Evolutionary conservation across 352 stramenopile genomes (phyloP).

Genomic region (Phytophthora niederhauseri): DNA sequence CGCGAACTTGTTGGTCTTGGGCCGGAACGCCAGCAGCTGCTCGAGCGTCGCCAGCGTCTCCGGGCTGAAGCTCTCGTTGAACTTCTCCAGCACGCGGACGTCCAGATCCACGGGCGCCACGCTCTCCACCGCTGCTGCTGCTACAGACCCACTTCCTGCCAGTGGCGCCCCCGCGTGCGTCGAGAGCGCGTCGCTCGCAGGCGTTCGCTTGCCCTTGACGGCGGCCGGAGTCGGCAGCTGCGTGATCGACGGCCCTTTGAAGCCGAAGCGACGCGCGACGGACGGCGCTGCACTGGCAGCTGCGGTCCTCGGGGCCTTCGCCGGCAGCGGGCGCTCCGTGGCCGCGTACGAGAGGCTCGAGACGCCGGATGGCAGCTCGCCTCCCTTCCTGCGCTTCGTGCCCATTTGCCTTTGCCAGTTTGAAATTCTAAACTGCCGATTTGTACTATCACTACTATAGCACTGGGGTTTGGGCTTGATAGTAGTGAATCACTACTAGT

Average conservation of each 20-base stretch:
- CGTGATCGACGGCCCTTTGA: conserved; percentile 42
- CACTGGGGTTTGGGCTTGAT: too few relatives aligned
- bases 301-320: conserved; percentile 27
- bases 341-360: conserved; percentile 28
- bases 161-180: too few relatives aligned
- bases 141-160: too few relatives aligned
- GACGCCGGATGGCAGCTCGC: conserved; percentile 17
- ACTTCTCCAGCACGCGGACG: conserved; percentile 42
- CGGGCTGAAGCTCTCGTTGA: conserved; percentile 38
- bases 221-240: conserved; percentile 23
- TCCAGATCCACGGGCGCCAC: conserved; percentile 14
- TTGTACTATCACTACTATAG: conserved; percentile 9
- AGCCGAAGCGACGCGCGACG: conserved; percentile 42
- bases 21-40: conserved; percentile 55
- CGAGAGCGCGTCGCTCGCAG: too few relatives aligned
- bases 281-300: not conserved
- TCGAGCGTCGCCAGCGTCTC: conserved; percentile 51
- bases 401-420: conserved; percentile 30
- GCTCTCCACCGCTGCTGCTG: not conserved
- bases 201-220: not conserved
- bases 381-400: conserved; percentile 43
- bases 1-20: conserved; percentile 77
- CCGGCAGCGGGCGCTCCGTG: conserved; percentile 19
- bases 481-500: too few relatives aligned
- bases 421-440: conserved; percentile 27